Conservation (phyloP, 2,329 filamentous ascomycete species). For the Camillea tinctor region DNA sequence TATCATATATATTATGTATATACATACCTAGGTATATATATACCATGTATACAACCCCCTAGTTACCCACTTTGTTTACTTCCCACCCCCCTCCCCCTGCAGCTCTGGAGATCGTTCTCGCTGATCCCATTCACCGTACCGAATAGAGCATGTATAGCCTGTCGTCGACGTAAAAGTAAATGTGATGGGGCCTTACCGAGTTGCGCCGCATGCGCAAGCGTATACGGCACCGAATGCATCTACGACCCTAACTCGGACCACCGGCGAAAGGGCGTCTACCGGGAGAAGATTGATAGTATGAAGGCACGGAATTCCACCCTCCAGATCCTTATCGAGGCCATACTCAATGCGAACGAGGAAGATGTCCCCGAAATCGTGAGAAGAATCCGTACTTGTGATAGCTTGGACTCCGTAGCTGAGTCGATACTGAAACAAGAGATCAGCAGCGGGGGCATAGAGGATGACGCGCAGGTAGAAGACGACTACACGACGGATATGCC, state of each 20-base stretch:
- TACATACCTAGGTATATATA: background rate
- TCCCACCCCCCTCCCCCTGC: background rate
- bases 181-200: conserved; percentile 90
- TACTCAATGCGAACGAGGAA: conserved; percentile 87
- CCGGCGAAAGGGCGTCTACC: conserved; percentile 93
- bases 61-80: conserved; percentile 4
- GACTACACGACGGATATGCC: conserved; percentile 42
- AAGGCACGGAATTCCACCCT: conserved; percentile 86
- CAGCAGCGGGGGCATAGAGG: conserved; percentile 32
- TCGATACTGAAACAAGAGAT: conserved; percentile 48
- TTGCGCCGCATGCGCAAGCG: conserved; percentile 93
- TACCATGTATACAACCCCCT: too few relatives aligned
- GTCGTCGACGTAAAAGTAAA: conserved; percentile 76
- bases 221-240: conserved; percentile 86
- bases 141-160: conserved; percentile 69
- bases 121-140: background rate
- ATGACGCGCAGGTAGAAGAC: conserved; percentile 42
- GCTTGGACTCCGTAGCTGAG: conserved; percentile 55
- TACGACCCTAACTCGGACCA: conserved; percentile 97
- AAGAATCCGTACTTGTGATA: conserved; percentile 84
- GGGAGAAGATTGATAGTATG: conserved; percentile 84
- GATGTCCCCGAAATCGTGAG: conserved; percentile 79
- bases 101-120: conserved; percentile 6
- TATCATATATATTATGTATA: background rate
- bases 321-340: conserved; percentile 88